Percentiles rank a stretch among this genome's conserved stretches.
Evolutionary conservation across 371 early-diverging fungal genomes (phyloP).

Genomic region (Lichtheimia hyalospora): DNA sequence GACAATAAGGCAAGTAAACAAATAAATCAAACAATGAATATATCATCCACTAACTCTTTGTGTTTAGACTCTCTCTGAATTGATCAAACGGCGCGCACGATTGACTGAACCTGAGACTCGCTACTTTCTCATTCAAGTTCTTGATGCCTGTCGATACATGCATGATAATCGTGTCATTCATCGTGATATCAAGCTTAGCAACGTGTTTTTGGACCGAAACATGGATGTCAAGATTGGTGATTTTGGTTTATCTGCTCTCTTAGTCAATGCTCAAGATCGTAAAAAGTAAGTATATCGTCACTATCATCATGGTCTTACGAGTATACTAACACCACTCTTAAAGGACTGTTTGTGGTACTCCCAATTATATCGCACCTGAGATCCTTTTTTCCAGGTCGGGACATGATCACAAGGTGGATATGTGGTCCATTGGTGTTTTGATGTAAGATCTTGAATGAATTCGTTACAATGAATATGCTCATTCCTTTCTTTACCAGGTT

Average conservation of each 20-base stretch:
- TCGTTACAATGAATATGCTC: conserved; percentile 6
- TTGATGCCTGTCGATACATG: conserved; percentile 86
- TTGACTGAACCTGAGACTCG: conserved; percentile 91
- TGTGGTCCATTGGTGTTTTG: conserved; percentile 98
- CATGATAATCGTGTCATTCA: conserved; percentile 89
- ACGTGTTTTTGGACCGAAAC: conserved; percentile 85
- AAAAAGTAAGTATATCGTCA: conserved; percentile 68
- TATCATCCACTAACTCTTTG: background rate
- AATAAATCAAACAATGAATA: background rate
- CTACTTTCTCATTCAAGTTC: conserved; percentile 84
- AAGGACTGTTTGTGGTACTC: conserved; percentile 97
- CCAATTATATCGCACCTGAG: conserved; percentile 99
- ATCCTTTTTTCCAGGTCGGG: conserved; percentile 85
- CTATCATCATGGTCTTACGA: too few species aligned
- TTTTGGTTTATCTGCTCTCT: conserved; percentile 93
- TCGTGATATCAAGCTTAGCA: conserved; percentile 97
- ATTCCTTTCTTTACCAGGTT: conserved; percentile 49
- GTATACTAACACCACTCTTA: background rate
- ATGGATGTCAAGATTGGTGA: conserved; percentile 95
- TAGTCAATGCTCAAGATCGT: conserved; percentile 75
- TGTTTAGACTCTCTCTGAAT: conserved; percentile 74
- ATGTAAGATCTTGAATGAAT: conserved; percentile 56
- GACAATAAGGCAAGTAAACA: conserved; percentile 68
- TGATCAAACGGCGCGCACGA: conserved; percentile 76
- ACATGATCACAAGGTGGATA: conserved; percentile 96